Base-by-base conservation (phyloP, 768 basidiomycete species). In the Boletellus emodensis region DNA sequence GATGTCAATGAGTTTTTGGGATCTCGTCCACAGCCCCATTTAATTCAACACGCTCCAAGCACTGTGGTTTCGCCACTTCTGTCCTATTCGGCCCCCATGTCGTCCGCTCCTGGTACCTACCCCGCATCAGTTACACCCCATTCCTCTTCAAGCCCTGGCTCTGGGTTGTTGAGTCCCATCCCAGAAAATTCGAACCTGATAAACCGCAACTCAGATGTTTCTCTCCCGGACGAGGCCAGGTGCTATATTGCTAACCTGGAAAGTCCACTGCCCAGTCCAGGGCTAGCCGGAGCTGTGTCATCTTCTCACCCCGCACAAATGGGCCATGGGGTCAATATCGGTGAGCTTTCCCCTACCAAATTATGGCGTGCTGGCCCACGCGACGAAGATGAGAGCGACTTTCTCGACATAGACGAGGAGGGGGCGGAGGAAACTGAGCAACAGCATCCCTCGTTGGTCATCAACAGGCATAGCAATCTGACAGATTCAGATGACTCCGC, bases 211-310 rank as follows among this genome's bases (percentile, higher is more conserved):
- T 89, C 86, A 9, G 77, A 78, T 20, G 79, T 85, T 44, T 81
- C 84, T 32, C 73, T 90, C 34, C 85, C 89, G 1, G 87, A 90
- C 48, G 90, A 91, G 64, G 84, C 88, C 14, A 80, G 75, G 55
- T 81, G 78, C 42, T 90, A 87, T 60, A 84, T 88, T 49, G 75
- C 80, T 34, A 80, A 77, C 57, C 82, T 87, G 78, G 86, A 88
- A 49, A 84, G 82, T 5, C 83, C 87, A 3, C 61, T 71, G 8
- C 68, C 78, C 24, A 85, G 80, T 59, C 81, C 85, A 6, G 52
- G 54, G 9, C 51, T 53, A 26, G 40, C 33, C 41, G 10, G 40
- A 20, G n/a, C 32, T n/a, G 34, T 22, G 5, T 32, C 52, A 18
- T 37, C 17, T 11, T 41, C 44, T 11, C 51, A 44, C 34, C 13